phyloP scores from a whole-genome alignment of 805 yeast species.

The Tetrapisispora iriomotensis region DNA sequence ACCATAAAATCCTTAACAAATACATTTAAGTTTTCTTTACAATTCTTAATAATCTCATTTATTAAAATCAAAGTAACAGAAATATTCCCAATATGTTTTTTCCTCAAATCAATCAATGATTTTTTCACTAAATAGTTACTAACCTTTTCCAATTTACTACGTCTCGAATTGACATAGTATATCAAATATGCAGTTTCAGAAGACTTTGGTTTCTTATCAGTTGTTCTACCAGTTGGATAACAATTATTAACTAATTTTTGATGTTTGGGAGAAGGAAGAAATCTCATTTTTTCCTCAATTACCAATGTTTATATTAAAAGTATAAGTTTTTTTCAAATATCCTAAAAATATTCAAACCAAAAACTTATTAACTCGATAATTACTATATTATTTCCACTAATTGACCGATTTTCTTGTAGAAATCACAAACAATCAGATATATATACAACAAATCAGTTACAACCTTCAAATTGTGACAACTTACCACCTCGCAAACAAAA shows the following conservation, averaged over 20 bases:
- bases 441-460: too few species aligned
- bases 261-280: constrained; percentile 63
- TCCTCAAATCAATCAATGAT: constrained; percentile 49
- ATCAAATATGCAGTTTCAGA: constrained; percentile 82
- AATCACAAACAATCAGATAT: too few species aligned
- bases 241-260: constrained; percentile 85
- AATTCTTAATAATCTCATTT: constrained; percentile 57
- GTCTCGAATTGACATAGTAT: constrained; percentile 82
- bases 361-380: too few species aligned
- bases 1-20: constrained; percentile 61
- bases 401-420: too few species aligned
- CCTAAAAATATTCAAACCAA: too few species aligned
- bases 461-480: too few species aligned
- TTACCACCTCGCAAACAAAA: too few species aligned
- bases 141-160: constrained; percentile 83
- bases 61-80: constrained; percentile 71
- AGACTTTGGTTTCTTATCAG: constrained; percentile 84
- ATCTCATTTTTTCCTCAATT: background rate
- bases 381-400: too few species aligned
- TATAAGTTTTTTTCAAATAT: background rate
- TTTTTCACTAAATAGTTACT: constrained; percentile 56
- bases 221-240: constrained; percentile 80
- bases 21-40: constrained; percentile 75
- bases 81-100: constrained; percentile 64
- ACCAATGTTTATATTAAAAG: too few species aligned